Evolutionary conservation across 805 yeast species (phyloP).

Genomic region (Sugiyamaella smithiae): DNA sequence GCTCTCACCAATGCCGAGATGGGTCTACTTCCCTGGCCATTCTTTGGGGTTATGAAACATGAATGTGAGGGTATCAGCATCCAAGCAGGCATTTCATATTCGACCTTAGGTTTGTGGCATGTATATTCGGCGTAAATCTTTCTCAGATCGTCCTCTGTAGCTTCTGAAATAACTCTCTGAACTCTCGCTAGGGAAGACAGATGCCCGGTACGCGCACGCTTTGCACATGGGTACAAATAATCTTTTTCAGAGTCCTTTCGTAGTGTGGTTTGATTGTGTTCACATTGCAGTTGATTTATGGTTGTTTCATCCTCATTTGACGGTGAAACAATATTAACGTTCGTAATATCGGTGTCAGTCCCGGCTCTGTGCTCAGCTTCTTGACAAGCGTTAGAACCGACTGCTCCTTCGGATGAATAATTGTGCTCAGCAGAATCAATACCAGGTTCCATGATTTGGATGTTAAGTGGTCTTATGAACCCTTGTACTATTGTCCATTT

Average conservation of each 20-base stretch:
- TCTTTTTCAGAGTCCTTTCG: neutral
- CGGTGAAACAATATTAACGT: no score
- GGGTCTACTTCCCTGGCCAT: neutral
- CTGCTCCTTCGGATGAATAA: no score
- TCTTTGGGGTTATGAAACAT: neutral
- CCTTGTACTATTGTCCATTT: no score
- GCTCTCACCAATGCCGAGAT: conserved; percentile 3
- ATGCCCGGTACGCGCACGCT: conserved; percentile 11
- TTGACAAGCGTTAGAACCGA: no score
- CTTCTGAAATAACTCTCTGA: conserved; percentile 7
- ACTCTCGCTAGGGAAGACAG: conserved; percentile 10
- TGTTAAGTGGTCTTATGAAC: no score
- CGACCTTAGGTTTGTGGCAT: conserved; percentile 5
- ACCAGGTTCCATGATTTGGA: no score
- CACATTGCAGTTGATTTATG: no score
- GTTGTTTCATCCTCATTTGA: no score
- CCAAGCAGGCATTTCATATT: conserved; percentile 14
- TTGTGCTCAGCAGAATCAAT: no score
- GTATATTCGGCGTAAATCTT: conserved; percentile 10
- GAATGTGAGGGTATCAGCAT: conserved; percentile 4
- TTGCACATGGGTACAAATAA: neutral
- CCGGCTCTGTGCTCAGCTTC: no score
- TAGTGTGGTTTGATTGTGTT: no score
- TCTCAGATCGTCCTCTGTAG: conserved; percentile 12
- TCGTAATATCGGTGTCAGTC: no score